These are phyloP conservation scores for Fomitopsis pulvina DNA, from an alignment of 768 basidiomycete species.

Conservation along the genomic window DNA sequence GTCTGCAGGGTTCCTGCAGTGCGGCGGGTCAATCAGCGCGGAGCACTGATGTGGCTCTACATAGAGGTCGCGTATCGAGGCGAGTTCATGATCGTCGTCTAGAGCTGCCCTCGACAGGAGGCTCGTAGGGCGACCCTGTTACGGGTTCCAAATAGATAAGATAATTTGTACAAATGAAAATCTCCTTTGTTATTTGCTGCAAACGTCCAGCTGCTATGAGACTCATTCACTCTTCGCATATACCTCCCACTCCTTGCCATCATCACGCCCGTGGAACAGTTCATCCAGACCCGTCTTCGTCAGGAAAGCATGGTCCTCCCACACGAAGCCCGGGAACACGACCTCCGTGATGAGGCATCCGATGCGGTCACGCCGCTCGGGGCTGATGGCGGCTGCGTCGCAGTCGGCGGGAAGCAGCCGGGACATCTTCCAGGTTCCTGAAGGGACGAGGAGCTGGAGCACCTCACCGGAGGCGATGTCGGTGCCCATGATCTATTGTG, in stretches of 20 bases:
- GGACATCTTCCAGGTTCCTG: slow-evolving; percentile 49
- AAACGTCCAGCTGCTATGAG: too few species aligned
- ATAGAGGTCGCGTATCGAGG: too few species aligned
- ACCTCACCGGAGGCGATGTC: slow-evolving; percentile 36
- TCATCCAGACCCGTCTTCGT: slow-evolving; percentile 26
- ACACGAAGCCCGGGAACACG: slow-evolving; percentile 50
- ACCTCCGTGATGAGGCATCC: slow-evolving; percentile 55
- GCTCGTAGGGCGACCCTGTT: too few species aligned
- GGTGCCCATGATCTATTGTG: slow-evolving; percentile 34
- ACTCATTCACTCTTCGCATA: slow-evolving; percentile 14
- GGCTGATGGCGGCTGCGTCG: slow-evolving; percentile 21
- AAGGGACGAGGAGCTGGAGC: slow-evolving; percentile 44
- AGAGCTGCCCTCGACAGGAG: too few species aligned
- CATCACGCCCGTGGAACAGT: slow-evolving; percentile 26
- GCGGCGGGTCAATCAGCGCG: too few species aligned
- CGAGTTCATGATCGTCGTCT: too few species aligned
- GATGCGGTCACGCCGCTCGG: slow-evolving; percentile 24
- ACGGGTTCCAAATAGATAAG: too few species aligned
- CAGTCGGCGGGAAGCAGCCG: slow-evolving; percentile 41
- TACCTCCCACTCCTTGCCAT: slow-evolving; percentile 17
- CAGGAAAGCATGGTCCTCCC: slow-evolving; percentile 45
- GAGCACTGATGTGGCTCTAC: too few species aligned
- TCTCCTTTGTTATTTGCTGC: too few species aligned
- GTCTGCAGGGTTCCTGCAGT: too few species aligned
- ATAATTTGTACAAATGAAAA: too few species aligned